phyloP scores from a whole-genome alignment of 2,329 filamentous ascomycete genomes.

The Xylariaceae sp. region DNA sequence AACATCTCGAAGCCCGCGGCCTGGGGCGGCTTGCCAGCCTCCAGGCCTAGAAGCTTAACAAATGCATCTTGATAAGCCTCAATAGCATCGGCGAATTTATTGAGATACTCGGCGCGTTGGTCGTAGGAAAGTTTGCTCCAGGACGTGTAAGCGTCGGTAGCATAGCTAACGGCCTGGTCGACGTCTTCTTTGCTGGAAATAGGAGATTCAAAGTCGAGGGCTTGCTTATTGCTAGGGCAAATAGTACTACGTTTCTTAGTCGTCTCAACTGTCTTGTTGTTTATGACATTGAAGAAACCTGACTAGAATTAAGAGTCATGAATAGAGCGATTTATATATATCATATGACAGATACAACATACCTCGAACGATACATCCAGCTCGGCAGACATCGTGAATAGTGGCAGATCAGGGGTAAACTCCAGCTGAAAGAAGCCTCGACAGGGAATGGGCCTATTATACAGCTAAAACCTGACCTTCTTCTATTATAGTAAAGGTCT shows the following conservation, averaged over 20 bases:
- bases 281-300: conserved; percentile 55
- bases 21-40: conserved; percentile 29
- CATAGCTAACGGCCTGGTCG: conserved; percentile 55
- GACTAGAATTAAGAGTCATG: neutral
- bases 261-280: conserved; percentile 53
- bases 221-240: conserved; percentile 54
- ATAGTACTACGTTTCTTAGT: conserved; percentile 51
- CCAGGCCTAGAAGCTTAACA: conserved; percentile 20
- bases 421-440: too few relatives aligned
- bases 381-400: too few relatives aligned
- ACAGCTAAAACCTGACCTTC: too few relatives aligned
- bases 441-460: too few relatives aligned
- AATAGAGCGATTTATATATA: neutral
- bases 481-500: too few relatives aligned
- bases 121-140: conserved; percentile 48
- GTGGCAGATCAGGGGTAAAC: too few relatives aligned
- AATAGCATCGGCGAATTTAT: conserved; percentile 29
- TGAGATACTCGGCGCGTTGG: conserved; percentile 38
- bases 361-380: neutral
- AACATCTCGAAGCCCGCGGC: neutral
- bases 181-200: conserved; percentile 55
- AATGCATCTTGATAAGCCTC: conserved; percentile 22
- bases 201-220: conserved; percentile 53
- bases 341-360: neutral
- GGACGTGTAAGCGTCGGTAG: conserved; percentile 52